These are phyloP conservation scores for Didymella exigua DNA, from an alignment of 2,329 filamentous ascomycete genomes.

Conservation along the genomic window DNA sequence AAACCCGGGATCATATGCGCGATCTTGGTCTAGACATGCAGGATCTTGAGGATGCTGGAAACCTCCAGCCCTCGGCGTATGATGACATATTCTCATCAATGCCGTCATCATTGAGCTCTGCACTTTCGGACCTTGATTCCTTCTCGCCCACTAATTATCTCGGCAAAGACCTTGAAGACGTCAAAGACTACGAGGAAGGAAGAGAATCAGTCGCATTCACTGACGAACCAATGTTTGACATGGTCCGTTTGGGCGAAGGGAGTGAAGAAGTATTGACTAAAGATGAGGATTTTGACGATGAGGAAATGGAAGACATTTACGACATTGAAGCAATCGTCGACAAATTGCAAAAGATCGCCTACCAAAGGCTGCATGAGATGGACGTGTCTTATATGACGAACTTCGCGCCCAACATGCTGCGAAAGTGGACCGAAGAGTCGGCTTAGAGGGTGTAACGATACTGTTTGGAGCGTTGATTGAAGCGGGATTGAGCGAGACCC, in stretches of 20 bases:
- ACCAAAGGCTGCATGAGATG: slow-evolving; percentile 7
- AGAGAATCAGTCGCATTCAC: neutral
- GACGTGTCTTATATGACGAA: slow-evolving; percentile 28
- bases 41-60: neutral
- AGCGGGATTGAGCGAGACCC: neutral
- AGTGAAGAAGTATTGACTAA: slow-evolving; percentile 9
- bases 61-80: neutral
- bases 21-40: neutral
- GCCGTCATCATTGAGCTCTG: neutral
- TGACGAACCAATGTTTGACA: neutral
- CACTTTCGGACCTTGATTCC: neutral
- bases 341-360: slow-evolving; percentile 19
- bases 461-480: neutral
- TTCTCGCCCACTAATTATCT: neutral
- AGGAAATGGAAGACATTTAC: slow-evolving; percentile 24
- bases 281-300: slow-evolving; percentile 9
- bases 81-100: neutral
- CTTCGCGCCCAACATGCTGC: slow-evolving; percentile 27
- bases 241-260: neutral
- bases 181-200: neutral
- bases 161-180: neutral
- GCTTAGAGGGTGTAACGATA: neutral
- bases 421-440: neutral
- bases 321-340: slow-evolving; percentile 20
- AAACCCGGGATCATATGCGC: neutral